These are phyloP conservation scores for Auricularia sp. DNA, from an alignment of 768 basidiomycete genomes.

Conservation along the genomic window DNA sequence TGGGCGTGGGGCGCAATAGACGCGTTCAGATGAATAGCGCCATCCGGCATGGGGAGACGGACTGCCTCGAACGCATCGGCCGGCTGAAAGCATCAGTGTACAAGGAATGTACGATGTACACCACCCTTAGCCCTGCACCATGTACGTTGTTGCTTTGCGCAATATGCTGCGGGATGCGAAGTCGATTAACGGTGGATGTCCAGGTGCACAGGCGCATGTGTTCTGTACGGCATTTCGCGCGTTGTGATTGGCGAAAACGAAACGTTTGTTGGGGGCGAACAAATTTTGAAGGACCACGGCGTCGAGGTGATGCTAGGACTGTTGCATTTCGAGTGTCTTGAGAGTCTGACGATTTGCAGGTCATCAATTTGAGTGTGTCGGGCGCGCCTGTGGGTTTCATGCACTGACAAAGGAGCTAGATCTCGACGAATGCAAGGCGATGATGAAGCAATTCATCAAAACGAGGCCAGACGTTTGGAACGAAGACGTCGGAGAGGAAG, in stretches of 20 bases:
- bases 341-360: slow-evolving; percentile 4
- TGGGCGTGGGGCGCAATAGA: slow-evolving; percentile 36
- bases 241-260: slow-evolving; percentile 56
- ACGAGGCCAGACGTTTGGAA: slow-evolving; percentile 41
- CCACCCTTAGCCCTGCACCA: slow-evolving; percentile 43
- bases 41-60: slow-evolving; percentile 34
- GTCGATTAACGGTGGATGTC: too few species aligned
- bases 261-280: slow-evolving; percentile 43
- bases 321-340: background rate
- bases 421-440: slow-evolving; percentile 37
- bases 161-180: too few species aligned
- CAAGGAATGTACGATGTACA: slow-evolving; percentile 33
- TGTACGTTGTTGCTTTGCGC: slow-evolving; percentile 12
- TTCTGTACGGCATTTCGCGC: slow-evolving; percentile 54
- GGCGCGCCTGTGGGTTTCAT: background rate
- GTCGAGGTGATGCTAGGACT: slow-evolving; percentile 26
- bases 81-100: slow-evolving; percentile 36
- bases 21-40: slow-evolving; percentile 34
- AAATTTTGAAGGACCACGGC: slow-evolving; percentile 38
- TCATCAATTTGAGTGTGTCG: slow-evolving; percentile 28
- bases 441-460: slow-evolving; percentile 48
- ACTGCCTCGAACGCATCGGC: slow-evolving; percentile 45
- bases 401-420: slow-evolving; percentile 18
- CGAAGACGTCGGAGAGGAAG: slow-evolving; percentile 3
- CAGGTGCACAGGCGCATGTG: slow-evolving; percentile 48